Base-by-base conservation (phyloP, 1,139 yeast genomes). In the Yarrowia galli region DNA sequence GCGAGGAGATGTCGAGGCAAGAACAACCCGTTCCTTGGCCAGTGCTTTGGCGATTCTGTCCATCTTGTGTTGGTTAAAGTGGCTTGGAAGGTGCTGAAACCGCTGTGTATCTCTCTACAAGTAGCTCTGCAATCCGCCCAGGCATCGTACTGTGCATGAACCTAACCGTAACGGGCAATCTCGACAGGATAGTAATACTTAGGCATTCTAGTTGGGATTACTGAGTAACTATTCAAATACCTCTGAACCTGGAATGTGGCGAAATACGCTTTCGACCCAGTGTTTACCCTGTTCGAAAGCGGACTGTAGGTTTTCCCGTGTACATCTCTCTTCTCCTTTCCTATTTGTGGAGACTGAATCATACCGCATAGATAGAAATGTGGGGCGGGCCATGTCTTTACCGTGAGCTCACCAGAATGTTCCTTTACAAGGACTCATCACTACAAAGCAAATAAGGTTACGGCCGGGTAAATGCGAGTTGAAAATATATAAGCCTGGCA, bases 1-100 rank as follows among this genome's bases (percentile, higher is more conserved):
- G 70, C 98, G 82, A 1, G 96, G 96, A 0, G 98, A 92, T 1
- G 90, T 84, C 1, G 97, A 91, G 0, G 97, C 98, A 16, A 95
- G 81, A 2, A 92, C 80, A 28, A 92, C 80, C 45, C 79, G 68
- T 12, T 61, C 56, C 45, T 46, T 48, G 38, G 54, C 66, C 20
- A 61, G 36, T 16, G 66, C 54, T 36, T 35, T 48, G 23, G 54
- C 54, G 23, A 61, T 42, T 46, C 25, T 36, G 46, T 61, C 56
- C 66, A 61, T 61, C 16, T 32, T 42, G 51, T 28, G 40, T 53
- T 45, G 18, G 16, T 22, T 35, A 8, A n/a, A 16, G 63, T 16
- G 45, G n/a, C 16, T 54, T 54, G 60, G 9, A 53, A 36, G 60
- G 25, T 36, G 45, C 28, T 36, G 60, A 53, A 38, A 22, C 32